These are phyloP conservation scores for Astragalus glycyphyllos DNA, from an alignment of 306 rosid species.

Conservation along the genomic window DNA sequence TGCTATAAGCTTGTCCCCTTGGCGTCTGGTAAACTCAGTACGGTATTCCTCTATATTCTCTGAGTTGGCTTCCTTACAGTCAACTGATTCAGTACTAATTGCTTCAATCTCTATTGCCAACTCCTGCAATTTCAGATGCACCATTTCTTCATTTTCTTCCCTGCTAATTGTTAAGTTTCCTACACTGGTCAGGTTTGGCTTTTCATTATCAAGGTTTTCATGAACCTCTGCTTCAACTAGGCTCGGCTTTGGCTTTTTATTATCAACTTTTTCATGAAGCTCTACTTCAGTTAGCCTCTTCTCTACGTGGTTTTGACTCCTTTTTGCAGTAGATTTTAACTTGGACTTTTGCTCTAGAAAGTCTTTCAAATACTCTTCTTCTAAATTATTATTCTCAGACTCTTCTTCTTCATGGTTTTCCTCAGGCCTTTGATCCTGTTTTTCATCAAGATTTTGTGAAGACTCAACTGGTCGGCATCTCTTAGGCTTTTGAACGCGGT, in stretches of 20 bases:
- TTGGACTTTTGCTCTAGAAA: constrained; percentile 37
- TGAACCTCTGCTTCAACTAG: constrained; percentile 41
- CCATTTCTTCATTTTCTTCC: constrained; percentile 45
- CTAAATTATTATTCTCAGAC: constrained; percentile 29
- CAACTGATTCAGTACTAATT: constrained; percentile 45
- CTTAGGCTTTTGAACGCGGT: constrained; percentile 25
- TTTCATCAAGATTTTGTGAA: constrained; percentile 10
- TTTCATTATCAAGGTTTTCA: constrained; percentile 30
- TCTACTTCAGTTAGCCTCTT: constrained; percentile 43
- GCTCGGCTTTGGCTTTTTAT: constrained; percentile 22
- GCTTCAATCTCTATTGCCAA: constrained; percentile 51
- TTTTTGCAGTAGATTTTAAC: constrained; percentile 37
- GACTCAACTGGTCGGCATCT: constrained; percentile 14
- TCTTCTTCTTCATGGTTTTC: constrained; percentile 37
- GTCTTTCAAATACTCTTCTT: constrained; percentile 50
- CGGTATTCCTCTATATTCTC: constrained; percentile 42
- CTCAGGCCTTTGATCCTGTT: constrained; percentile 21
- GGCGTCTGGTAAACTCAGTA: constrained; percentile 49
- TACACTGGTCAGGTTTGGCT: background rate
- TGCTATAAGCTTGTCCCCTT: constrained; percentile 57
- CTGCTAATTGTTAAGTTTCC: constrained; percentile 29
- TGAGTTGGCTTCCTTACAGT: constrained; percentile 31
- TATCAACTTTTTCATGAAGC: constrained; percentile 32
- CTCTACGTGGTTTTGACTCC: constrained; percentile 31
- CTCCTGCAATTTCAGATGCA: constrained; percentile 52